Conservation (phyloP, 768 basidiomycete genomes). For the Leccinellum luteum region DNA sequence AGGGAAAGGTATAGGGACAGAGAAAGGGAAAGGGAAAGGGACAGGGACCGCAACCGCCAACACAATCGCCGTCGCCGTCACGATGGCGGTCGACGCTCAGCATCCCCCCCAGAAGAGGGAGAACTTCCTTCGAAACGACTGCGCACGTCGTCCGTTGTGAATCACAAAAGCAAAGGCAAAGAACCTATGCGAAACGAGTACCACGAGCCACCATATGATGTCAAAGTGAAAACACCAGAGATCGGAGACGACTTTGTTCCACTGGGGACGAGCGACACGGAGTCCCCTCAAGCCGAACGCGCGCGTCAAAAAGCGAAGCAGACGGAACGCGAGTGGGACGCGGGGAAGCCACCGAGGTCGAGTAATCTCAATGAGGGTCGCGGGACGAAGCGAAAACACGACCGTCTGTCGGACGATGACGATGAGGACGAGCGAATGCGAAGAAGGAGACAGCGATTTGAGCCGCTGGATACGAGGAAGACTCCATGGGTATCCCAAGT, state of each 20-base stretch:
- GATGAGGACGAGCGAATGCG: slow-evolving; percentile 32
- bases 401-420: slow-evolving; percentile 40
- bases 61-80: not conserved
- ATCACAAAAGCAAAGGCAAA: slow-evolving; percentile 20
- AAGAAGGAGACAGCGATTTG: slow-evolving; percentile 51
- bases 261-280: slow-evolving; percentile 17
- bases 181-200: slow-evolving; percentile 7
- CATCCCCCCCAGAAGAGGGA: slow-evolving; percentile 9
- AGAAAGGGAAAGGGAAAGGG: not conserved
- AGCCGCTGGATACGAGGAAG: slow-evolving; percentile 51
- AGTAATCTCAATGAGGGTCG: slow-evolving; percentile 19
- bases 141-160: slow-evolving; percentile 9
- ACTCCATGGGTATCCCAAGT: slow-evolving; percentile 69
- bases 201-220: slow-evolving; percentile 11
- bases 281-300: slow-evolving; percentile 15
- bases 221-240: slow-evolving; percentile 9
- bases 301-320: slow-evolving; percentile 19
- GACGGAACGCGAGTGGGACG: slow-evolving; percentile 41
- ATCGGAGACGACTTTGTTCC: slow-evolving; percentile 35
- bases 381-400: slow-evolving; percentile 46
- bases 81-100: slow-evolving; percentile 10
- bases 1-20: slow-evolving; percentile 5
- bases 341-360: slow-evolving; percentile 29
- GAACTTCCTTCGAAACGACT: slow-evolving; percentile 17
- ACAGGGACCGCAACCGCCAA: slow-evolving; percentile 2